Evolutionary conservation across 2,329 filamentous ascomycete species (phyloP).

Genomic region (Aureobasidium sp.): DNA sequence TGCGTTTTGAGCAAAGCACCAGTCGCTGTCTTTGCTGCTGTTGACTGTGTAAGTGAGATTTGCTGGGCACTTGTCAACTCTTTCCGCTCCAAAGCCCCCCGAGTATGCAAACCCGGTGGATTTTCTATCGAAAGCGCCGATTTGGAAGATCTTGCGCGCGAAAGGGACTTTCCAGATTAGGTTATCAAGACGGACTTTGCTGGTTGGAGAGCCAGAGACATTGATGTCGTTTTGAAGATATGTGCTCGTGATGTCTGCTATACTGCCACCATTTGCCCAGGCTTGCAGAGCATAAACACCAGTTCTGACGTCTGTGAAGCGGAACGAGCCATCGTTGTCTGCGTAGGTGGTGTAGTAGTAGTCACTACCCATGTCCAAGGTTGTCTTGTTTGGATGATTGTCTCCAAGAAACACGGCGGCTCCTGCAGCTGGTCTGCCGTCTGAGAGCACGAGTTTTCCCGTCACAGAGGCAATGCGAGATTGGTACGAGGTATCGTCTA

Average conservation of each 20-base stretch:
- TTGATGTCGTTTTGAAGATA: slow-evolving; percentile 10
- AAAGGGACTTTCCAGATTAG: background rate
- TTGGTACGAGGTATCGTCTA: slow-evolving; percentile 2
- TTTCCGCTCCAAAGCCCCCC: slow-evolving; percentile 8
- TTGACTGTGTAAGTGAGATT: slow-evolving; percentile 14
- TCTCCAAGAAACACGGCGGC: slow-evolving; percentile 12
- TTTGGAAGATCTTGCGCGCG: slow-evolving; percentile 5
- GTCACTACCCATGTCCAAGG: slow-evolving; percentile 3
- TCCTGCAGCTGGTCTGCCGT: slow-evolving; percentile 12
- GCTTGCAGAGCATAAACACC: slow-evolving; percentile 12
- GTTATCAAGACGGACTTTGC: background rate
- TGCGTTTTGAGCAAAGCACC: slow-evolving; percentile 16
- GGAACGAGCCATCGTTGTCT: slow-evolving; percentile 5
- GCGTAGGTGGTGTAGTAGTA: slow-evolving; percentile 17
- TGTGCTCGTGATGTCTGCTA: slow-evolving; percentile 7
- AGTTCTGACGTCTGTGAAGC: slow-evolving; percentile 10
- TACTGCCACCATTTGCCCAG: slow-evolving; percentile 13
- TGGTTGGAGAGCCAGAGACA: background rate
- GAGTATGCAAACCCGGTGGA: slow-evolving; percentile 5
- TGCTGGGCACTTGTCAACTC: slow-evolving; percentile 11
- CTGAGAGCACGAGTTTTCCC: slow-evolving; percentile 7
- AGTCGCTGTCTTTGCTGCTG: background rate
- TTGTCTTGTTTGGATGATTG: slow-evolving; percentile 2
- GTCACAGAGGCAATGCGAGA: slow-evolving; percentile 11
- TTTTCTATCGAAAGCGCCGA: slow-evolving; percentile 15